Evolutionary conservation across 2,329 filamentous ascomycete genomes (phyloP), one percentile per base, ranked within the genome.

Genomic region (Corniculantispora saksenae): DNA sequence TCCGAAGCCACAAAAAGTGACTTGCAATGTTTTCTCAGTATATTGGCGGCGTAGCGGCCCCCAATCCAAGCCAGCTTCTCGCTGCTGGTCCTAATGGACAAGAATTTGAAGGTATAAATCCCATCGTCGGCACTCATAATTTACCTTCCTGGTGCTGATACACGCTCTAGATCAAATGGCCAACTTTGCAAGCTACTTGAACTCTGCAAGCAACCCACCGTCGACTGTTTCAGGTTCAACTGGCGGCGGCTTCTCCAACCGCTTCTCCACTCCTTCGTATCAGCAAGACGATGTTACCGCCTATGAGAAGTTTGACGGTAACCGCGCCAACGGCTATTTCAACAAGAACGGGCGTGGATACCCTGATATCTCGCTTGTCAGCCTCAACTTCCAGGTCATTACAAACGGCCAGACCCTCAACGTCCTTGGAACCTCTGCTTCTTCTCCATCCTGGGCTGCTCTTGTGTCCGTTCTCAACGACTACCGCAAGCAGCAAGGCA

Each of bases 191-290:
- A 62, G 25, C 21, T 65, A 55, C 40, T 35, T 67, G 32, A 61
- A 53, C 25, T 61, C 62, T 8, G 27, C 48, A 7, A 58, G 57
- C 19, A 67, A 63, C 43, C 66, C 66, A 21, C 66, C 66, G 3
- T 61, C 66, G 15, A 82, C 85, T 65, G 82, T 47, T 21, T 47
- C 43, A 15, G 43, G 43, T 47, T 47, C 43, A 15, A 5, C 43
- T 21, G 43, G 43, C 12, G 38, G 38, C 12, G 38, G 38, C 38
- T 43, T 43, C 38, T 43, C 38, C 4, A 13, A 19, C 38, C 10
- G 4, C 38, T 43, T 43, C 17, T 13, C 38, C 12, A 13, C 12
- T 4, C 38, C 38, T 7, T 43, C 12, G 38, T 43, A 19, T 13
- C 38, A 43, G 38, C 12, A 13, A 13, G 12, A 32, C 27, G 50